Conservation (phyloP, 176 grass and related monocot species). For the Musa itinerans region DNA sequence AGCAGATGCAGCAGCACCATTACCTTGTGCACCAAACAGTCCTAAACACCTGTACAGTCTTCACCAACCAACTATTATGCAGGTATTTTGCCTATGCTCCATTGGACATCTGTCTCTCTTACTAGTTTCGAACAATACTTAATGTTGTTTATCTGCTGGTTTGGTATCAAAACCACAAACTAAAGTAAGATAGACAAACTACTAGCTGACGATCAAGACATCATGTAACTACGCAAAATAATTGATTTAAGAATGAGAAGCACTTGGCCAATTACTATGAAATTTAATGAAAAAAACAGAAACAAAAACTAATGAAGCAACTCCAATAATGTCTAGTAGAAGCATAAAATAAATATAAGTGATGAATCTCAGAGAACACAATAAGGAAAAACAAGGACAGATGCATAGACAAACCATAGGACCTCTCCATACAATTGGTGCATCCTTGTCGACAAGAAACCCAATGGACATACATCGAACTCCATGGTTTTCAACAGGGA, state of each 20-base stretch:
- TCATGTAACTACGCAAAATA: background rate
- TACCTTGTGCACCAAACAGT: no score
- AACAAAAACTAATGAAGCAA: background rate
- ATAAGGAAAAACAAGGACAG: slow-evolving; percentile 11
- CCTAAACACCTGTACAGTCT: no score
- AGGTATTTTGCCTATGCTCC: no score
- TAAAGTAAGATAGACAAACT: no score
- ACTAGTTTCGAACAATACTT: no score
- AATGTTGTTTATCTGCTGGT: no score
- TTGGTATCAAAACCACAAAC: no score
- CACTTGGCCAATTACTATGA: background rate
- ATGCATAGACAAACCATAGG: slow-evolving; percentile 87
- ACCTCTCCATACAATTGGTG: slow-evolving; percentile 94
- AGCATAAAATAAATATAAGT: background rate
- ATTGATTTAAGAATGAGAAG: background rate
- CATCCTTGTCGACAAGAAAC: slow-evolving; percentile 94
- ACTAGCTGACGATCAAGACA: no score
- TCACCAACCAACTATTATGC: no score
- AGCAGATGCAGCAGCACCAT: no score
- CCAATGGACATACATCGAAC: slow-evolving; percentile 90
- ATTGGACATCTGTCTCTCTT: no score
- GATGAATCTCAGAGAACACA: slow-evolving; percentile 7
- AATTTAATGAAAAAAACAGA: background rate
- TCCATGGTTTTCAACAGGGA: slow-evolving; percentile 85
- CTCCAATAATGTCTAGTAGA: background rate